Evolutionary conservation across 805 yeast species (phyloP), one percentile per base, ranked within the genome.

Genomic region (Wickerhamomyces bisporus): DNA sequence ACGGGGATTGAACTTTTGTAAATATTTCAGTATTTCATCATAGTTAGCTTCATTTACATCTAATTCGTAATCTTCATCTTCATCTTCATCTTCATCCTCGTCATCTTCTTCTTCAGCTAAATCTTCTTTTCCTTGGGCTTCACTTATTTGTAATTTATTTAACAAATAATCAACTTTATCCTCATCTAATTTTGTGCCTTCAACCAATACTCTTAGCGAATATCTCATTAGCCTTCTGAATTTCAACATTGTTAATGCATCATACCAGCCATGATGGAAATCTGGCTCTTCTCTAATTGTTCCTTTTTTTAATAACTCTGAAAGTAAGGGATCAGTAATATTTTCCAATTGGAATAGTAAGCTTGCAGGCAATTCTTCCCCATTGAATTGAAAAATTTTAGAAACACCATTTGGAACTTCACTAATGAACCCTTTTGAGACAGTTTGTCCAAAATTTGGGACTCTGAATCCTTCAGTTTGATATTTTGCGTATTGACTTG

Each of bases 291-390:
- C 61, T 23, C 65, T 64, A 3, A 75, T 40, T 9, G 57, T 61
- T 14, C 70, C 60, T 10, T 54, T 44, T 8, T 60, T 56, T 5
- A 85, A 50, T 12, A 81, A 49, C 4, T 56, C 53, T 11, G 51
- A 49, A 9, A 89, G 66, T 45, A 79, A 81, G 9, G 77, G 74
- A 52, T 86, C 95, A 6, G 71, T 57, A 5, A 93, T 65, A 53
- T 91, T 89, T 21, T 88, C 89, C 8, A 93, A 64, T 53, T 87
- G 96, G 49, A 83, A 79, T 42, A 82, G 74, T 9, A 86, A 74
- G 6, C 86, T 73, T 39, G 71, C 64, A 1, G 96, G 95, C 16
- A 84, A 54, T 30, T 69, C 71, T 4, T 61, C 63, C 5, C 97
- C 98, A 42, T 81, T 80, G 61, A 89, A 89, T 25, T 75, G 63